A percentile compares a stretch with the other conserved stretches of the same genome.
Evolutionary conservation across 1,284 basidiomycete genomes (phyloP).

Genomic region (Anthracocystis walkeri): DNA sequence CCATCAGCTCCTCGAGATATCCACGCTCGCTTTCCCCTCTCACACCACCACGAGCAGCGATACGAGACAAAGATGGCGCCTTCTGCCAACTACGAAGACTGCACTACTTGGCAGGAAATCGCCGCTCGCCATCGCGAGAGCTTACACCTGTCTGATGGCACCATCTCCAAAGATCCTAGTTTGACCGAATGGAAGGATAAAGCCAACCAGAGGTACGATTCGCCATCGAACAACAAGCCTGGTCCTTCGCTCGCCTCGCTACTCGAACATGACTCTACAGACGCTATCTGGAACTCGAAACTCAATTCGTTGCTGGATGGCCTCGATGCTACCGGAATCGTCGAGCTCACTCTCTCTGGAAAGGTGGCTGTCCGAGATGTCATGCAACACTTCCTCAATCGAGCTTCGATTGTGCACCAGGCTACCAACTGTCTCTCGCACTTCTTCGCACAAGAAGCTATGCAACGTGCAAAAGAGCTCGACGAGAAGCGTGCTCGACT

Average conservation of each 20-base stretch:
- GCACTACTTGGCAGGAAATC: constrained; percentile 29
- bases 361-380: constrained; percentile 19
- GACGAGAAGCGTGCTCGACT: constrained; percentile 24
- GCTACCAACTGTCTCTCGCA: constrained; percentile 53
- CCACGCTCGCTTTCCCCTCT: no score
- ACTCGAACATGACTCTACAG: constrained; percentile 9
- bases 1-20: no score
- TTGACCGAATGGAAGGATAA: constrained; percentile 19
- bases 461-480: constrained; percentile 26
- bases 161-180: constrained; percentile 13
- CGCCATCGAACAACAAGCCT: constrained; percentile 13
- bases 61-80: not conserved
- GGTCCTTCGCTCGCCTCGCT: constrained; percentile 32
- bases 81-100: constrained; percentile 5
- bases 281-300: constrained; percentile 20
- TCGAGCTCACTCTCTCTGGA: constrained; percentile 27
- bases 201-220: constrained; percentile 10
- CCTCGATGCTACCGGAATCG: constrained; percentile 33
- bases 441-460: constrained; percentile 29
- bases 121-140: constrained; percentile 25
- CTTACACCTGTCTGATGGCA: constrained; percentile 5
- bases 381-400: constrained; percentile 26
- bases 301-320: constrained; percentile 18
- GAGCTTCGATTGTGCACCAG: constrained; percentile 48
- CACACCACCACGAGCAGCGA: no score